These are phyloP conservation scores for Scutellaria minor DNA, from an alignment of 257 asterid species.

Conservation along the genomic window DNA sequence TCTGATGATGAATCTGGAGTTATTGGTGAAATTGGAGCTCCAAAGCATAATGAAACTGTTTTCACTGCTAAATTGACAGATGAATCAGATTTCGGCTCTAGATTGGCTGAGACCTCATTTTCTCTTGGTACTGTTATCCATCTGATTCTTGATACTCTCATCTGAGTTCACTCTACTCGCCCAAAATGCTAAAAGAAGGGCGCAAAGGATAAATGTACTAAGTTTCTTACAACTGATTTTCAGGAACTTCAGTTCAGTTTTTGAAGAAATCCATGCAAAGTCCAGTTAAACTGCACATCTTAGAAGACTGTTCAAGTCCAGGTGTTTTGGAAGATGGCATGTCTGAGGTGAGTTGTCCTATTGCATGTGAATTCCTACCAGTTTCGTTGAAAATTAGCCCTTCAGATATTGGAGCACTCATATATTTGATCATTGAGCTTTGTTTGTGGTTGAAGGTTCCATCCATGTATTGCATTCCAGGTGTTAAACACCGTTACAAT, in stretches of 20 bases:
- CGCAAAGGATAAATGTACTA: not conserved
- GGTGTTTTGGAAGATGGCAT: constrained; percentile 43
- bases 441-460: constrained; percentile 22
- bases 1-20: constrained; percentile 72
- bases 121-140: constrained; percentile 46
- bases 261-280: constrained; percentile 39
- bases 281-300: constrained; percentile 35
- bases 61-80: constrained; percentile 42
- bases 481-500: constrained; percentile 16
- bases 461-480: constrained; percentile 8
- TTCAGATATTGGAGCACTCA: constrained; percentile 2
- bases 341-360: constrained; percentile 55
- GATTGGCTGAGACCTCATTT: constrained; percentile 45
- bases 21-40: constrained; percentile 34
- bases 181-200: constrained; percentile 19
- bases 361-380: constrained; percentile 30
- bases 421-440: constrained; percentile 27
- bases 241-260: constrained; percentile 43
- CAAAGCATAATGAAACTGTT: constrained; percentile 43
- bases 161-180: constrained; percentile 23
- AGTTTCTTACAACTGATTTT: constrained; percentile 40
- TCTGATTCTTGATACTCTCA: constrained; percentile 28
- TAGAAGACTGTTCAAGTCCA: constrained; percentile 43
- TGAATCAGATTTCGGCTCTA: constrained; percentile 44
- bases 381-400: constrained; percentile 14